phyloP scores from a whole-genome alignment of 2,329 filamentous ascomycete species.

The Beauveria pseudobassiana region DNA sequence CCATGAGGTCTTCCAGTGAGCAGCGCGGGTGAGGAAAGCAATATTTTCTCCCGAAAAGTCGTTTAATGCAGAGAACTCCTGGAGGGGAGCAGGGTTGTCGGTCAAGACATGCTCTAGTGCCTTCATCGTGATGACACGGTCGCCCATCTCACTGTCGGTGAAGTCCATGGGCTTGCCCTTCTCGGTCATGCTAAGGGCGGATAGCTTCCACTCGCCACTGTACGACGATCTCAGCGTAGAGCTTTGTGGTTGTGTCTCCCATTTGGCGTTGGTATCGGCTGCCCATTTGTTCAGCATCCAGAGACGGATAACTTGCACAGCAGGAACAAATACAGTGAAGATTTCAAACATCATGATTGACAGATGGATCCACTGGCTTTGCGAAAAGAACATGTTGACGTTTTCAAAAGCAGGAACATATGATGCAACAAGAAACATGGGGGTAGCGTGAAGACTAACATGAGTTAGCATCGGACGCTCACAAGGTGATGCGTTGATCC shows the following conservation, averaged over 20 bases:
- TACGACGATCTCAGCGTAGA: conserved; percentile 15
- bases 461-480: neutral
- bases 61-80: conserved; percentile 43
- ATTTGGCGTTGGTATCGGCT: conserved; percentile 21
- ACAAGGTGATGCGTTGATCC: conserved; percentile 7
- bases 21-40: conserved; percentile 42
- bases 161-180: conserved; percentile 25
- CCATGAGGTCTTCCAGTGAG: conserved; percentile 32
- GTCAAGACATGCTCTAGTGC: conserved; percentile 42
- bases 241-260: conserved; percentile 21
- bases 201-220: conserved; percentile 15
- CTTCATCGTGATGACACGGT: conserved; percentile 42
- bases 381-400: conserved; percentile 41
- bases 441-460: conserved; percentile 43
- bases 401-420: conserved; percentile 29
- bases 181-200: conserved; percentile 18
- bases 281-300: conserved; percentile 18
- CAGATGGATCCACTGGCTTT: conserved; percentile 42
- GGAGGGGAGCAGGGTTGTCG: conserved; percentile 37
- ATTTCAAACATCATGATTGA: conserved; percentile 48
- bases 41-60: conserved; percentile 55
- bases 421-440: conserved; percentile 48
- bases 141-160: conserved; percentile 21
- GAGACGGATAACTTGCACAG: conserved; percentile 22
- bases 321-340: conserved; percentile 46